Evolutionary conservation across 148 eudicot species (phyloP), one percentile per base, ranked within the genome.

Genomic region (Rhododendron henanense): DNA sequence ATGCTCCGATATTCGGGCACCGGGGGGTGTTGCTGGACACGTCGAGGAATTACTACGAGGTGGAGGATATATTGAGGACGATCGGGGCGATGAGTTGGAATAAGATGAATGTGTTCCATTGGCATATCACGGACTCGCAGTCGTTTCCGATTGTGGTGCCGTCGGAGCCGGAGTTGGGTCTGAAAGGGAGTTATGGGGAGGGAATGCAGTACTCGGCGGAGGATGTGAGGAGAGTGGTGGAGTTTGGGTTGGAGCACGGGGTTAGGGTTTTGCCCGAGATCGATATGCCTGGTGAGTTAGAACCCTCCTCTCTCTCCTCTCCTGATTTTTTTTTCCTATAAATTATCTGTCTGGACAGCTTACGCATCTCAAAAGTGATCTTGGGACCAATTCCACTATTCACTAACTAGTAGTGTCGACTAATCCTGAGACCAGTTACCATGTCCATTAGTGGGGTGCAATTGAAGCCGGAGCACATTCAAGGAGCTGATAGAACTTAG

Each of bases 101-200:
- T 71, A 97, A 97, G 85, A 82, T 97, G 78, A 97, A 97, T 91
- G 99, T 97, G 50, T 97, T 97, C 81, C 99, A 97, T 47, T 97
- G 98, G 99, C 99, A 97, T 31, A 89, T 95, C 8, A 94, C 98
- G 16, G 98, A 97, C 79, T 95, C 99, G 10, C 99, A 97, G 3
- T 95, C 98, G 31, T 97, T 97, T 63, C 98, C 98, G 19, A 11
- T 97, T 69, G 88, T 92, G 76, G n/a, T 97, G 76, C 90, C 94
- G 3, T 93, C 95, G 39, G 98, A 94, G 85, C 95, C 98, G 5
- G 48, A 78, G 48, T 87, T 97, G 81, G 97, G 92, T 1, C 77
- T 9, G 9, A 91, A 91, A 55, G 99, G 98, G 8, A 91, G 98
- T 44, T 97, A 97, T 15, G 95, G 98, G 8, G 85, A 79, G 23